Base-by-base conservation (phyloP, 768 basidiomycete species). In the Dioszegia aurantiaca region DNA sequence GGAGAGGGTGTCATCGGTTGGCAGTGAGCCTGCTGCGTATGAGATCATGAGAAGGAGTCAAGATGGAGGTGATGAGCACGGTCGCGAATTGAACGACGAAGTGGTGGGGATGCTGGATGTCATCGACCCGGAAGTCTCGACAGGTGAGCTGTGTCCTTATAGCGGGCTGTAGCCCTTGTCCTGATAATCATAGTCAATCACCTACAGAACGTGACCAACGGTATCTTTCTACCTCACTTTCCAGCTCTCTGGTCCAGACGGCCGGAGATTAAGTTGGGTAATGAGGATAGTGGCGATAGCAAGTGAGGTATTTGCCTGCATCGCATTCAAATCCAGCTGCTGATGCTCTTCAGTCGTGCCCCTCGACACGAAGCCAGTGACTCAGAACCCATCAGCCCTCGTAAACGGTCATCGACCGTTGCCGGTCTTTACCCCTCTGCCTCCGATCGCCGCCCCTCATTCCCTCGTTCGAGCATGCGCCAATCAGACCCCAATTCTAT, bases 51-150 rank as follows among this genome's bases (percentile, higher is more conserved):
- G 11, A 17, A 24, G 27, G 42, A 42, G 42, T 17, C 14, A n/a
- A 11, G 30, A 19, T 5, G 43, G 45, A 42, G 28, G 44, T 28
- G 60, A 41, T 9, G 42, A 54, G 23, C 23, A 19, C 54, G 59
- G 19, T 64, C 58, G 16, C 73, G 69, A 71, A 26, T 86, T 90
- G 68, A 83, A 86, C 59, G 87, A 90, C 67, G 86, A 88, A 65
- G 83, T 90, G 45, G 87, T 90, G 4, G 89, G 90, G 60, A 85
- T 90, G 72, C 77, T 91, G 63, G 89, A 91, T 75, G 86, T 84
- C 48, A 45, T 70, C 86, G 89, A 90, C 70, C 83, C 86, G 1
- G 83, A 87, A 66, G 83, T 91, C 40, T 82, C 86, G 16, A 86
- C 86, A 2, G 68, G 71, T 73, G 28, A 56, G 65, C 12, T 4